Percentiles rank a stretch among this genome's conserved stretches.
These are phyloP conservation scores for Talaromyces pinophilus DNA, from an alignment of 2,329 filamentous ascomycete genomes.

Conservation along the genomic window DNA sequence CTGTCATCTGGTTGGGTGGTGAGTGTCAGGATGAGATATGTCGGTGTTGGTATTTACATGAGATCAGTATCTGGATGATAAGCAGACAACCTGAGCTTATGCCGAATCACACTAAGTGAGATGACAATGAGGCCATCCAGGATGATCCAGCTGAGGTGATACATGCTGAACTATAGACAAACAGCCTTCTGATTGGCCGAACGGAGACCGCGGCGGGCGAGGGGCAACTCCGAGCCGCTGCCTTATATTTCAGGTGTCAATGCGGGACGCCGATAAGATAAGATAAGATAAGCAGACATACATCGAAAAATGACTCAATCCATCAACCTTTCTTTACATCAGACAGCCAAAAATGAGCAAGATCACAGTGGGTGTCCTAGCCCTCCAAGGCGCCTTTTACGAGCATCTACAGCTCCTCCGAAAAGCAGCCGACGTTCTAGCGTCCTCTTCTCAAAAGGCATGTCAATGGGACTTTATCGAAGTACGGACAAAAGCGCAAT, in stretches of 20 bases:
- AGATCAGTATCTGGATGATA: background rate
- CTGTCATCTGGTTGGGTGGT: background rate
- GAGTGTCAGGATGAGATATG: background rate
- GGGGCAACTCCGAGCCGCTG: constrained; percentile 2
- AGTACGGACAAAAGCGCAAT: constrained; percentile 73
- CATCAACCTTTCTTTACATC: background rate
- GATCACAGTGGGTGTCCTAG: constrained; percentile 63
- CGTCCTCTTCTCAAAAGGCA: constrained; percentile 26
- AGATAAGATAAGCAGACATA: constrained; percentile 1
- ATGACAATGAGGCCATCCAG: constrained; percentile 5
- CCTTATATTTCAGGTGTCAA: background rate
- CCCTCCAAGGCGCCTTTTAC: constrained; percentile 89
- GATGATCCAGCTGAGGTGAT: constrained; percentile 1
- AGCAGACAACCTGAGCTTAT: background rate
- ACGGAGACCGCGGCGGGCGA: constrained; percentile 16
- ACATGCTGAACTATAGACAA: background rate
- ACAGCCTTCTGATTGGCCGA: constrained; percentile 8
- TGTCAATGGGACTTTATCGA: constrained; percentile 66
- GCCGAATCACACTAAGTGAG: background rate
- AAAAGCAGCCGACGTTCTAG: constrained; percentile 61
- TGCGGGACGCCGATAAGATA: constrained; percentile 8
- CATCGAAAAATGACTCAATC: background rate
- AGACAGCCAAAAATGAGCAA: constrained; percentile 29
- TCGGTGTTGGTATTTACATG: background rate
- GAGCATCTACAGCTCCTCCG: constrained; percentile 81